A percentile compares a stretch with the other conserved stretches of the same genome.
Evolutionary conservation across 352 stramenopile genomes (phyloP).

Genomic region (Phytopythium chamaehyphon): DNA sequence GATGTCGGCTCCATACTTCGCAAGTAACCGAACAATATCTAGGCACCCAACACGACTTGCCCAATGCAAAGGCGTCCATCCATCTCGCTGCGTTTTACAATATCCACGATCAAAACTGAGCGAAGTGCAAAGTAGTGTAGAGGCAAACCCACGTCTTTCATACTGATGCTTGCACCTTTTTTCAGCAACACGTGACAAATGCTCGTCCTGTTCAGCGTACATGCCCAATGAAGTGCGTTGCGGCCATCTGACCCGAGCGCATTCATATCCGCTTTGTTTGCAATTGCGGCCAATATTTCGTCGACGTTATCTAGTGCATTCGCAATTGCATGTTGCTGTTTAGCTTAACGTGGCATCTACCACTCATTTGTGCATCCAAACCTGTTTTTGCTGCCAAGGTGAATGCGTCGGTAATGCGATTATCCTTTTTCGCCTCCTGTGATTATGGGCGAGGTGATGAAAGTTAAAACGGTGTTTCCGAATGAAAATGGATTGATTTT

Average conservation of each 20-base stretch:
- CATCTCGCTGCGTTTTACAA: conserved; percentile 36
- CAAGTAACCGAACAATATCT: conserved; percentile 70
- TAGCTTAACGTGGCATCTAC: no score
- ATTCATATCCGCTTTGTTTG: conserved; percentile 72
- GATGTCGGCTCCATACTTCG: conserved; percentile 71
- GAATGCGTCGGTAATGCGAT: conserved; percentile 59
- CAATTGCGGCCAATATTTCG: conserved; percentile 60
- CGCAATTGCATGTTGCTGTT: no score
- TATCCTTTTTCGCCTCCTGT: conserved; percentile 34
- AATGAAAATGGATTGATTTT: background rate
- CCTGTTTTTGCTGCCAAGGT: conserved; percentile 72
- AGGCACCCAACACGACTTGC: conserved; percentile 69
- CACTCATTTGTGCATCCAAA: no score
- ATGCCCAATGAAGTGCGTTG: conserved; percentile 80
- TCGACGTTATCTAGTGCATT: conserved; percentile 59
- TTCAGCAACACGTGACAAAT: conserved; percentile 82
- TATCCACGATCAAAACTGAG: no score
- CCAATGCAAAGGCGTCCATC: conserved; percentile 77
- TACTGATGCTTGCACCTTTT: conserved; percentile 70
- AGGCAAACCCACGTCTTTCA: conserved; percentile 51
- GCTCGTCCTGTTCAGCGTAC: conserved; percentile 65
- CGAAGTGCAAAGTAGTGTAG: no score
- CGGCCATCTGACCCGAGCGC: conserved; percentile 68
- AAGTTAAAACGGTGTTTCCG: background rate
- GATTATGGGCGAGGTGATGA: background rate